These are phyloP conservation scores for Sorghum bicolor DNA, from an alignment of 176 grass and related monocot species.

Conservation along the genomic window Sorghum_bicolor_NCBIv3 NC_012872.2:69209501-69210000, in stretches of 20 bases:
- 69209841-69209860: no score
- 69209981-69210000: neutral
- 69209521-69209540: no score
- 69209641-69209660: neutral
- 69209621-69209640: neutral
- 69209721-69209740: neutral
- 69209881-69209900: no score
- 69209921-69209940: no score
- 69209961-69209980: neutral
- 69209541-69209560: no score
- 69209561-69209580: no score
- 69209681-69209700: neutral
- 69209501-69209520: no score
- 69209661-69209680: neutral
- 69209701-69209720: neutral
- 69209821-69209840: neutral
- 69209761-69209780: neutral
- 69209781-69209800: neutral
- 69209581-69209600: no score
- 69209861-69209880: no score
- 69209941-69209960: neutral
- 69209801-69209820: neutral
- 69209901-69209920: no score
- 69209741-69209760: constrained; percentile 5
- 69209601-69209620: no score